Percentiles rank a stretch among this genome's conserved stretches.
phyloP scores from a whole-genome alignment of 306 rosid genomes.

The Lathyrus oleraceus region DNA sequence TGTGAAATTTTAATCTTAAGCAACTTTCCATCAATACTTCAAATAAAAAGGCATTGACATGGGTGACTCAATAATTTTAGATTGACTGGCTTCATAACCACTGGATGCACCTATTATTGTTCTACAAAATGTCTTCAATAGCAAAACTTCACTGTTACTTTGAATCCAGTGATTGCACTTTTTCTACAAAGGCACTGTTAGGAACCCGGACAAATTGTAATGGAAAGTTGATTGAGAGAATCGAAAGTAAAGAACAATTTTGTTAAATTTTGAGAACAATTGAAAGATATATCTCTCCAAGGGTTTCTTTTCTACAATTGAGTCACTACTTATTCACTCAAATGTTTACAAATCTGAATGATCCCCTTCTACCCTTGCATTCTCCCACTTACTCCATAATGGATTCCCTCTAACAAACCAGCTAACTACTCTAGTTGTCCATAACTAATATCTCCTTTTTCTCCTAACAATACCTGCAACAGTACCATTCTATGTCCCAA shows the following conservation, averaged over 20 bases:
- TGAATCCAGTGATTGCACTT: background rate
- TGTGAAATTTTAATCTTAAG: no score
- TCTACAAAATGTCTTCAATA: background rate
- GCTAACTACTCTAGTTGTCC: background rate
- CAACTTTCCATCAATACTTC: background rate
- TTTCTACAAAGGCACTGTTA: background rate
- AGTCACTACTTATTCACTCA: background rate
- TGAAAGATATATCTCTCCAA: background rate
- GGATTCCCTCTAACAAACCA: background rate
- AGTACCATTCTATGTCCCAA: background rate
- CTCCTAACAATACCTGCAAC: background rate
- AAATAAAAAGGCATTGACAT: constrained; percentile 1
- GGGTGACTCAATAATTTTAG: background rate
- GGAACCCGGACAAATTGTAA: background rate
- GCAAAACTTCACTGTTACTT: background rate
- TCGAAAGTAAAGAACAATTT: background rate
- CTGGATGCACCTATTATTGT: background rate
- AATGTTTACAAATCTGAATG: background rate
- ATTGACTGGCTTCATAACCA: background rate
- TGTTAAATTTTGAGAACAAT: background rate
- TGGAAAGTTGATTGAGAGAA: background rate
- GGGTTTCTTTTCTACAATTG: background rate
- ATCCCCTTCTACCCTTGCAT: background rate
- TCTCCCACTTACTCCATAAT: background rate
- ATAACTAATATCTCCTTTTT: background rate